phyloP scores from a whole-genome alignment of 225 moss, liverwort and hornwort genomes.

The Climacium dendroides region DNA sequence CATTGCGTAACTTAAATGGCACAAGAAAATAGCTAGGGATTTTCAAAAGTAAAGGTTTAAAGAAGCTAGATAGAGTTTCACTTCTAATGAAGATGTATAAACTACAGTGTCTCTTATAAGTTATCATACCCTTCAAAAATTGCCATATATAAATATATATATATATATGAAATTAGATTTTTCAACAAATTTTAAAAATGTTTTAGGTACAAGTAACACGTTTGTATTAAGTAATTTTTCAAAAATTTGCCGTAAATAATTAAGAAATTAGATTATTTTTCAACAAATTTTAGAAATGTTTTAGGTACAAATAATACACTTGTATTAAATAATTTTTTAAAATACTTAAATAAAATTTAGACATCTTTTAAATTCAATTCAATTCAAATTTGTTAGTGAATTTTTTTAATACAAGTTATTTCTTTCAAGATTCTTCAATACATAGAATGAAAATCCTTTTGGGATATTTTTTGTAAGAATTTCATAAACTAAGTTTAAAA shows the following conservation, averaged over 20 bases:
- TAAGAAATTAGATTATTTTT: no score
- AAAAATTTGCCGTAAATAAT: neutral
- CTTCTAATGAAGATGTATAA: neutral
- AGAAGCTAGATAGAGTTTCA: neutral
- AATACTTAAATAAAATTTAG: no score
- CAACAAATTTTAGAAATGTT: no score
- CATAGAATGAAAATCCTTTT: neutral
- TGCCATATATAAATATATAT: no score
- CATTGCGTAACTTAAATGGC: neutral
- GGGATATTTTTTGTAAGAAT: neutral
- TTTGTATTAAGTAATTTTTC: rapidly evolving
- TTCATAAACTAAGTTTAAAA: neutral
- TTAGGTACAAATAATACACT: no score
- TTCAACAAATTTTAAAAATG: neutral
- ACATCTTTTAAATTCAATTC: no score
- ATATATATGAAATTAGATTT: neutral
- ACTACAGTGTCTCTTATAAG: rapidly evolving
- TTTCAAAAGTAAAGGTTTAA: neutral
- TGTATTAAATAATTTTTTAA: no score
- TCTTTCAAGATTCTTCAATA: neutral
- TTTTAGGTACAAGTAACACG: neutral
- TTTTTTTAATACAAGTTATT: no score
- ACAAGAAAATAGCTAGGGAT: neutral
- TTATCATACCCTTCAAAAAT: neutral
- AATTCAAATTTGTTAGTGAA: no score